phyloP scores from a whole-genome alignment of 2,329 filamentous ascomycete genomes.

The Colletotrichum sp. region DNA sequence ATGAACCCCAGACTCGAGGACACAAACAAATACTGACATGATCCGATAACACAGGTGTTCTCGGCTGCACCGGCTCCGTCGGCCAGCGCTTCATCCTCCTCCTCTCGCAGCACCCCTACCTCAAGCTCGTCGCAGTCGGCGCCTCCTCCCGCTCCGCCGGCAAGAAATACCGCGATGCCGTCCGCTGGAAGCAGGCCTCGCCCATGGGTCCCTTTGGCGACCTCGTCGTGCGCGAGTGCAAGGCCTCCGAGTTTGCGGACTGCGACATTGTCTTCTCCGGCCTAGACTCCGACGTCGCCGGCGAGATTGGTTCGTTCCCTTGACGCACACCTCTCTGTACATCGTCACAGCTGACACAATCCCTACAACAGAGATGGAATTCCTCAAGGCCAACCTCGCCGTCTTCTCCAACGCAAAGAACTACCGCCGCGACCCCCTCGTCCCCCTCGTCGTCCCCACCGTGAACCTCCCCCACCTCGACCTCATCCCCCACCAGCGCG shows the following conservation, averaged over 20 bases:
- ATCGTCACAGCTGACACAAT: not conserved
- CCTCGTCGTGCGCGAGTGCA: slow-evolving; percentile 86
- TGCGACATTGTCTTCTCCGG: slow-evolving; percentile 95
- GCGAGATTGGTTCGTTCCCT: slow-evolving; percentile 75
- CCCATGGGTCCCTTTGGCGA: slow-evolving; percentile 83
- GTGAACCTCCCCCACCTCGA: slow-evolving; percentile 90
- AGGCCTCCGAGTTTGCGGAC: slow-evolving; percentile 79
- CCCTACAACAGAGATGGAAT: slow-evolving; percentile 76
- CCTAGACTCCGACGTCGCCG: slow-evolving; percentile 89
- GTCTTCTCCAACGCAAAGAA: slow-evolving; percentile 99
- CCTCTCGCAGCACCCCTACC: slow-evolving; percentile 84
- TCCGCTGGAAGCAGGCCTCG: slow-evolving; percentile 89
- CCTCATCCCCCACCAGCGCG: slow-evolving; percentile 87
- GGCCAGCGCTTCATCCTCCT: slow-evolving; percentile 95
- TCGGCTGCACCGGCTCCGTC: slow-evolving; percentile 92
- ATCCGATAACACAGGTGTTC: slow-evolving; percentile 60
- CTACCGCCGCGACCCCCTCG: slow-evolving; percentile 87
- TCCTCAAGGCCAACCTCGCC: slow-evolving; percentile 84
- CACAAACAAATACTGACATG: not conserved
- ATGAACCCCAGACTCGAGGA: not conserved
- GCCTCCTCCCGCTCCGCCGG: slow-evolving; percentile 89
- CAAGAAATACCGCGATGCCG: slow-evolving; percentile 94
- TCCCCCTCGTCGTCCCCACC: slow-evolving; percentile 92
- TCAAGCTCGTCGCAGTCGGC: slow-evolving; percentile 86
- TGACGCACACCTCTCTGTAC: not conserved